phyloP scores from a whole-genome alignment of 768 basidiomycete species.

The Amanita fuliginea region DNA sequence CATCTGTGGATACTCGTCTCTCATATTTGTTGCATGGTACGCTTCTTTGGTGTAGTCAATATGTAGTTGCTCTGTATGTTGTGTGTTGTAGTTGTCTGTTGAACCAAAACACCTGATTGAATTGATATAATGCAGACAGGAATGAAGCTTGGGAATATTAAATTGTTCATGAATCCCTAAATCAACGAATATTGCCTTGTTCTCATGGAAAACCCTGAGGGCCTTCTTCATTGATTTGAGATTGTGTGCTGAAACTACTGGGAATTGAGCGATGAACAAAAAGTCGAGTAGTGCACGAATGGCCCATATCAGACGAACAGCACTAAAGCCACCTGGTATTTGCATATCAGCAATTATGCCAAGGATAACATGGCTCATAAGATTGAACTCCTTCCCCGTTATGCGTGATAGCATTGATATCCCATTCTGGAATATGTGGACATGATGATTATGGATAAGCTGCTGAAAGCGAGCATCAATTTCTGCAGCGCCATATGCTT shows the following conservation, averaged over 20 bases:
- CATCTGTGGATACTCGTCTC: too few species aligned
- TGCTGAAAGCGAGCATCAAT: conserved; percentile 22
- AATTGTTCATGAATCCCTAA: conserved; percentile 21
- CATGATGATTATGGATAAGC: conserved; percentile 23
- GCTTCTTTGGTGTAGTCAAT: too few species aligned
- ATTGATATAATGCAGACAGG: conserved; percentile 19
- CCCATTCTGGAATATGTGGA: conserved; percentile 23
- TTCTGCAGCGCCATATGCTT: conserved; percentile 16
- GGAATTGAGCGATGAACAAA: not conserved
- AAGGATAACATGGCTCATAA: conserved; percentile 21
- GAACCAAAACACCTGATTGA: too few species aligned
- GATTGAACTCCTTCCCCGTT: conserved; percentile 24
- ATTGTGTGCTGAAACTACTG: not conserved
- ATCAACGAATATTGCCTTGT: conserved; percentile 25
- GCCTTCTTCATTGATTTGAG: conserved; percentile 12
- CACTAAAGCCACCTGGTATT: conserved; percentile 14
- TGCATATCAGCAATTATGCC: conserved; percentile 25
- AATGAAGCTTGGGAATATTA: conserved; percentile 35
- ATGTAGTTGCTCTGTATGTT: too few species aligned
- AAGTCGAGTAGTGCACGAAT: not conserved
- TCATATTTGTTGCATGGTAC: too few species aligned
- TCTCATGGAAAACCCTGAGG: conserved; percentile 22
- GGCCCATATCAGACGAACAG: conserved; percentile 8
- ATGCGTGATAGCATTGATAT: conserved; percentile 20
- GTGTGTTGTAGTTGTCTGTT: too few species aligned